Percentiles rank a stretch among this genome's conserved stretches.
phyloP scores from a whole-genome alignment of 192 early-diverging fungal genomes.

The Coemansia sp. region DNA sequence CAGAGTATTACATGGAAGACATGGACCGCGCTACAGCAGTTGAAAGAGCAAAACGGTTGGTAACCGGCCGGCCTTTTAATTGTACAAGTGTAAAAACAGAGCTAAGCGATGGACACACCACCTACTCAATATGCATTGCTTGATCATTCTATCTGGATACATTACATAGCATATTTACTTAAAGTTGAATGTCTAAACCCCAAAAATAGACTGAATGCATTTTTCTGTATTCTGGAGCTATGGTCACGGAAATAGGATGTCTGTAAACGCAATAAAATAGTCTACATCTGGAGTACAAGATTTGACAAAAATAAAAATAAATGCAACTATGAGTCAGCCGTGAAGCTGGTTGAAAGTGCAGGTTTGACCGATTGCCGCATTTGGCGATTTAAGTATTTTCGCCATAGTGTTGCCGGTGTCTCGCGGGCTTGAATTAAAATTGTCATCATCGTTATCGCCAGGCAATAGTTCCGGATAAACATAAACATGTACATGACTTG shows the following conservation, averaged over 20 bases:
- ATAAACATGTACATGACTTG: slow-evolving; percentile 35
- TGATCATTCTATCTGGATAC: no score
- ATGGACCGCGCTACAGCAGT: background rate
- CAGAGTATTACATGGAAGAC: background rate
- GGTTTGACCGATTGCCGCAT: slow-evolving; percentile 4
- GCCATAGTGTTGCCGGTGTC: background rate
- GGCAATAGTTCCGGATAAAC: background rate
- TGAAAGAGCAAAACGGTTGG: background rate
- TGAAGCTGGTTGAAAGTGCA: background rate
- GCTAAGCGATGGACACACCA: no score
- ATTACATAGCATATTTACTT: no score
- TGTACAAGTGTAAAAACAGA: no score
- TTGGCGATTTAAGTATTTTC: slow-evolving; percentile 24
- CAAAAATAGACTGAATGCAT: no score
- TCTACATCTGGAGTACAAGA: background rate
- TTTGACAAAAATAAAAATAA: slow-evolving; percentile 8
- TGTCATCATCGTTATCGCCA: background rate
- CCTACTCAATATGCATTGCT: no score
- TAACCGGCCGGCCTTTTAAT: background rate
- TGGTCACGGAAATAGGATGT: no score
- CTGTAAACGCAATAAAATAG: background rate
- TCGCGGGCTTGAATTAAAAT: background rate
- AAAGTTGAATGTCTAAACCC: no score
- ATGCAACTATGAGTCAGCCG: background rate
- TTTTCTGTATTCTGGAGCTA: no score